A percentile compares a stretch with the other conserved stretches of the same genome.
phyloP scores from a whole-genome alignment of 1,284 basidiomycete genomes.

The Cerioporus squamosus region DNA sequence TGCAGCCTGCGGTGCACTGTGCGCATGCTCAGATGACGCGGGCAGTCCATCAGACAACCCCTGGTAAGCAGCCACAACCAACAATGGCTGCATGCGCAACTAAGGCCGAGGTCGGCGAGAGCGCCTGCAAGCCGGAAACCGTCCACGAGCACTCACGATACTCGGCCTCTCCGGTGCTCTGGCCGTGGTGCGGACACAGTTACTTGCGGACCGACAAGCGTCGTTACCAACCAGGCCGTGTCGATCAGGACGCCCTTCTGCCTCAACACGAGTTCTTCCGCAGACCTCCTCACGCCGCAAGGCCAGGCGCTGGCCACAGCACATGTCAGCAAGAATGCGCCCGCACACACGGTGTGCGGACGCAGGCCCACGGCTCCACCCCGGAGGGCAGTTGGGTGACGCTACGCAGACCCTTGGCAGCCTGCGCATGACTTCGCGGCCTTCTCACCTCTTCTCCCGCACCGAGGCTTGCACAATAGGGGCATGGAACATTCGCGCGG shows the following conservation, averaged over 20 bases:
- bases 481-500: conserved; percentile 16
- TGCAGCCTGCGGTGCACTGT: neutral
- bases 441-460: conserved; percentile 13
- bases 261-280: neutral
- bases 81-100: conserved; percentile 4
- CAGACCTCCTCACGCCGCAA: no score
- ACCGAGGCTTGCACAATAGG: conserved; percentile 12
- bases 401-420: neutral
- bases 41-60: neutral
- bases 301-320: no score
- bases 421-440: conserved; percentile 6
- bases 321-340: neutral
- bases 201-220: conserved; percentile 1
- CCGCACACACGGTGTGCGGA: neutral
- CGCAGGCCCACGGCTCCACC: conserved; percentile 4
- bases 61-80: no score
- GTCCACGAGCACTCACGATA: conserved; percentile 17
- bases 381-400: neutral
- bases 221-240: neutral
- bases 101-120: conserved; percentile 3
- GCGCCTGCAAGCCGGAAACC: neutral
- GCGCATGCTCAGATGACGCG: conserved; percentile 1
- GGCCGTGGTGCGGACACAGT: neutral
- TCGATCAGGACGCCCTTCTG: neutral
- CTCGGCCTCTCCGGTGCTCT: conserved; percentile 8